Base-by-base conservation (phyloP, 2,329 filamentous ascomycete genomes). In the Chaetothyriales sp. region DNA sequence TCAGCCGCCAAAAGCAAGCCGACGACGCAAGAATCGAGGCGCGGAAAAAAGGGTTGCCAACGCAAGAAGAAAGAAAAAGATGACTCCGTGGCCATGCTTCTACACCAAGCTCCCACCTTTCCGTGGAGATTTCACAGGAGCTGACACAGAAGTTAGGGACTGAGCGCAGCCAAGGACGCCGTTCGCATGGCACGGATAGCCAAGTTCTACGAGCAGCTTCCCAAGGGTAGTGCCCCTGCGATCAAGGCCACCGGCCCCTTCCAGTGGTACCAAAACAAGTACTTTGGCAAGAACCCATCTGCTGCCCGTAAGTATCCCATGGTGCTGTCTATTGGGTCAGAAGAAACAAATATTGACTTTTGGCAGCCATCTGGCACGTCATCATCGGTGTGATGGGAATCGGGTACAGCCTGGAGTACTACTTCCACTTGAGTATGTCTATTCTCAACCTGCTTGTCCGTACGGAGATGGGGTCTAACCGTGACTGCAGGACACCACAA, bases 341-440 rank as follows among this genome's bases (percentile, higher is more conserved):
- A 10, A 15, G 47, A 32, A n/a, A n/a, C n/a, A n/a, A n/a, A n/a
- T n/a, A 52, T 12, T 55, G 51, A 39, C 32, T 5, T 39, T 39
- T 10, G 9, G 10, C 63, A 98, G 92, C 92, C 59, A 79, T 98
- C 66, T 76, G 94, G 63, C 92, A 98, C 72, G 77, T 81, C 63
- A 83, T 98, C 63, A 81, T 78, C 62, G 75, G 80, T 66, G 73
- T 98, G 56, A 73, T 95, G 59, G 71, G 80, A 60, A 68, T 96
- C 62, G 90, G 92, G 65, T 98, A 98, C 73, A 85, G 84, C 63
- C 87, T 96, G 75, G 89, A 95, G 76, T 98, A 98, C 83, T 96
- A 98, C 80, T 96, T 94, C 86, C 93, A 98, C 75, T 79, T 98
- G 66, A 87, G 92, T 98, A 55, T 5, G 55, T 82, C 72, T 86